These are phyloP conservation scores for Balansia obtecta DNA, from an alignment of 2,329 filamentous ascomycete genomes.

Conservation along the genomic window DNA sequence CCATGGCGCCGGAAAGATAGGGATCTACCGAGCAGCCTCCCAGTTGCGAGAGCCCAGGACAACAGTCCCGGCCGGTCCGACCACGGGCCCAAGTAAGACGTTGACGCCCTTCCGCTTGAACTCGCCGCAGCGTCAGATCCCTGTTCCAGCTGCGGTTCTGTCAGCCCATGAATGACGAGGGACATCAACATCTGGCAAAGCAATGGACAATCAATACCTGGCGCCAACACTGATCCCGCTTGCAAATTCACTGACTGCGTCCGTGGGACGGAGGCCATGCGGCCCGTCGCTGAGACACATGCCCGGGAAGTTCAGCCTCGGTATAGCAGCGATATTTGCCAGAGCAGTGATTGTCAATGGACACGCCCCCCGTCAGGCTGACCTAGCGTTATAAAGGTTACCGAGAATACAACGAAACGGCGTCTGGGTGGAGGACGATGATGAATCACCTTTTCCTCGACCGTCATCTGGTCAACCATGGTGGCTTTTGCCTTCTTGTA, in stretches of 20 bases:
- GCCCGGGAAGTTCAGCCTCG: conserved; percentile 28
- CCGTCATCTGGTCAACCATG: conserved; percentile 60
- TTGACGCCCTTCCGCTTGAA: conserved; percentile 68
- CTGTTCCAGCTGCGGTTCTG: conserved; percentile 49
- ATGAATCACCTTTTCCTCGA: conserved; percentile 53
- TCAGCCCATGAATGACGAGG: neutral
- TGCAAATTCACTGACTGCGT: conserved; percentile 29
- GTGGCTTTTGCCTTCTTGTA: conserved; percentile 52
- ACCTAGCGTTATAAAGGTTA: conserved; percentile 28
- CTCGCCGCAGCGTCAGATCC: conserved; percentile 55
- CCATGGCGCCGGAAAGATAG: conserved; percentile 39
- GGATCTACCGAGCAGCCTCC: conserved; percentile 44
- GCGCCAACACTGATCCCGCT: conserved; percentile 28
- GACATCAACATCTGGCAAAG: neutral
- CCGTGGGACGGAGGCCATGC: conserved; percentile 28
- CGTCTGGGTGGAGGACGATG: neutral
- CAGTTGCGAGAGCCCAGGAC: conserved; percentile 52
- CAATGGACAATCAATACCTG: conserved; percentile 12
- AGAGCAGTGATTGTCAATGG: conserved; percentile 34
- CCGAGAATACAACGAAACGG: neutral
- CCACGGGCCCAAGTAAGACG: conserved; percentile 64
- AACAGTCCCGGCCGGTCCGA: conserved; percentile 51
- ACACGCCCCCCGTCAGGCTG: conserved; percentile 59
- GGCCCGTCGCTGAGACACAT: conserved; percentile 32
- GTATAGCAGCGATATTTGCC: conserved; percentile 29